A percentile compares a stretch with the other conserved stretches of the same genome.
Conservation (phyloP, 2,329 filamentous ascomycete genomes). For the Raffaelea deltoideospora region DNA sequence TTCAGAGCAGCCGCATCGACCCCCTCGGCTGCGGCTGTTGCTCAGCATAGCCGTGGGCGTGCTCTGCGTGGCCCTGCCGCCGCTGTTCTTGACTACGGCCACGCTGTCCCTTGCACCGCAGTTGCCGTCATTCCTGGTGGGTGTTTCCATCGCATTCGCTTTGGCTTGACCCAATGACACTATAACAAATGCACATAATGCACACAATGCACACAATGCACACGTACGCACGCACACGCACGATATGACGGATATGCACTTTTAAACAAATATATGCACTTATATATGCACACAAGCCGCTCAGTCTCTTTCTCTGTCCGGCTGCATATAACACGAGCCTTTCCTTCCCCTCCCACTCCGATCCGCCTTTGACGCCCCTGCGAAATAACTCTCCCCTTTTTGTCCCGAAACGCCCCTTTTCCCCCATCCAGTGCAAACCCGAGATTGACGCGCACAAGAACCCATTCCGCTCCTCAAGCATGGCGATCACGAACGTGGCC, state of each 20-base stretch:
- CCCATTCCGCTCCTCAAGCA: conserved; percentile 3
- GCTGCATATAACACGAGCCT: not conserved
- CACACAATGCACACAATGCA: no score
- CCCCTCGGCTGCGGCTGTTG: not conserved
- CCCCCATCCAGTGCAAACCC: not conserved
- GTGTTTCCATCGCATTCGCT: not conserved
- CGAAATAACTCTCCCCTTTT: not conserved
- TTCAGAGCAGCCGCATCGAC: no score
- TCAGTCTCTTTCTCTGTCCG: no score
- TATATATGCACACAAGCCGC: not conserved
- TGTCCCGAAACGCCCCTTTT: not conserved
- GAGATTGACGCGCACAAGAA: not conserved
- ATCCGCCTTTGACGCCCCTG: not conserved
- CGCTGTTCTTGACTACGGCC: not conserved
- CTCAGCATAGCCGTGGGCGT: not conserved
- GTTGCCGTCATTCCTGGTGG: not conserved
- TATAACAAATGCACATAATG: no score
- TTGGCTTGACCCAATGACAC: no score
- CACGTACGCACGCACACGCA: no score
- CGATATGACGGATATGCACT: no score
- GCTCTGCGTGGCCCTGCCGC: conserved; percentile 1
- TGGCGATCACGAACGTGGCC: conserved; percentile 19
- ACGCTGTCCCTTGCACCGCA: not conserved
- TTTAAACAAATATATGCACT: not conserved
- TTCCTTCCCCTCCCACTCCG: not conserved